Percentiles rank a stretch among this genome's conserved stretches.
Conservation (phyloP, 2,329 filamentous ascomycete species). For the Fonsecaea nubica region DNA sequence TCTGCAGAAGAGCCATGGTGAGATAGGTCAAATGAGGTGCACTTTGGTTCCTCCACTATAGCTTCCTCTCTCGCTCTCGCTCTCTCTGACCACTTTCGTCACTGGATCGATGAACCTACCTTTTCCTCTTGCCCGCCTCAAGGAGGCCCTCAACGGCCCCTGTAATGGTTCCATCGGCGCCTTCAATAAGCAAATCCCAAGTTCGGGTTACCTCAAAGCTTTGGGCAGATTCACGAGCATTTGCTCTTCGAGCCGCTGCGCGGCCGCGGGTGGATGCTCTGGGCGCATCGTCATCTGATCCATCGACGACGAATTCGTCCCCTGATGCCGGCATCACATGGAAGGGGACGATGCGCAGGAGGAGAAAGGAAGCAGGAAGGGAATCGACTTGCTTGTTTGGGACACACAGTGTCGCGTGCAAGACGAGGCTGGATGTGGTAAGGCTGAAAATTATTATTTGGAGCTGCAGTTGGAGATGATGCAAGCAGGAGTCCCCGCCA, state of each 20-base stretch:
- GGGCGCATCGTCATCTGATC: slow-evolving; percentile 54
- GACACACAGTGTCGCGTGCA: slow-evolving; percentile 8
- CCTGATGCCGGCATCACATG: slow-evolving; percentile 53
- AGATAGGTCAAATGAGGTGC: slow-evolving; percentile 11
- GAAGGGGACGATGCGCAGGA: neutral
- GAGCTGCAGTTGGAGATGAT: slow-evolving; percentile 27
- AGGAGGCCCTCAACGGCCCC: slow-evolving; percentile 73
- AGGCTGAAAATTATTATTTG: slow-evolving; percentile 7
- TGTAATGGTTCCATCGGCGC: slow-evolving; percentile 77
- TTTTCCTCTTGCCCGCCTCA: slow-evolving; percentile 81
- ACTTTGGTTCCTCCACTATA: slow-evolving; percentile 10
- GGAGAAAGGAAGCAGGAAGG: slow-evolving; percentile 10
- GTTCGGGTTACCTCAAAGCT: slow-evolving; percentile 58
- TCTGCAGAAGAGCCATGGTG: slow-evolving; percentile 54
- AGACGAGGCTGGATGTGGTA: slow-evolving; percentile 44
- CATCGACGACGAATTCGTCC: slow-evolving; percentile 49
- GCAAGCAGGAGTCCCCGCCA: neutral
- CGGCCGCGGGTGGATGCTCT: slow-evolving; percentile 32
- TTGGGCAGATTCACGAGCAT: slow-evolving; percentile 47
- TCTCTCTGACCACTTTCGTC: neutral
- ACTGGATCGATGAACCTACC: slow-evolving; percentile 51
- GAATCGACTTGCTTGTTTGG: neutral
- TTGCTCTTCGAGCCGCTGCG: slow-evolving; percentile 31
- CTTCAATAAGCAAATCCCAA: slow-evolving; percentile 76
- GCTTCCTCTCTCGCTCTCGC: neutral